phyloP scores from a whole-genome alignment of 441 rosid genomes.

The Erodium moschatum region DNA sequence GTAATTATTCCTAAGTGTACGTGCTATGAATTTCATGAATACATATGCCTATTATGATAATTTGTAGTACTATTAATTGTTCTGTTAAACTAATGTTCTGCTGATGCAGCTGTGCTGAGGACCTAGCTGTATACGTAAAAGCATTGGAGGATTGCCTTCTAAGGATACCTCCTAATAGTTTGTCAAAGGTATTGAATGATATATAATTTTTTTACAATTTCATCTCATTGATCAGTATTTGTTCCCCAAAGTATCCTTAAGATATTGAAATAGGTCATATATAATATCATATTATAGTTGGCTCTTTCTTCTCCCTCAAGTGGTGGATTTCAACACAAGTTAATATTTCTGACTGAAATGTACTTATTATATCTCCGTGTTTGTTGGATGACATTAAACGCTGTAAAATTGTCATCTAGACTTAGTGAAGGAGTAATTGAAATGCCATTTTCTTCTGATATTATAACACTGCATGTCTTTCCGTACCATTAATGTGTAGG shows the following conservation, averaged over 20 bases:
- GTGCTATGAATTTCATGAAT: background rate
- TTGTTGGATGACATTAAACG: background rate
- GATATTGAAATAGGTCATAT: background rate
- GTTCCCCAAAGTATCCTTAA: background rate
- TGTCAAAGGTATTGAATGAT: constrained; percentile 58
- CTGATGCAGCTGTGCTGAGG: constrained; percentile 53
- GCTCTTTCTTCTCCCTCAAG: constrained; percentile 1
- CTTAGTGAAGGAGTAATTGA: background rate
- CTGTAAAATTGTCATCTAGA: background rate
- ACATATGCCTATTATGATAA: constrained; percentile 5
- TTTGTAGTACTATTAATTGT: constrained; percentile 3
- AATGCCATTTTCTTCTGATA: background rate
- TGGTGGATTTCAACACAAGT: background rate
- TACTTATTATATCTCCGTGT: background rate
- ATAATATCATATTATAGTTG: background rate
- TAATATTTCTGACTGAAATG: too few relatives aligned
- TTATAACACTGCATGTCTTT: constrained; percentile 6
- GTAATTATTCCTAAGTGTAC: background rate
- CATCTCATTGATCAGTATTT: constrained; percentile 7
- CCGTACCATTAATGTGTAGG: constrained; percentile 33
- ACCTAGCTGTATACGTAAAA: constrained; percentile 57
- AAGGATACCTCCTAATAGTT: constrained; percentile 69
- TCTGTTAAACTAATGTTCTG: constrained; percentile 14
- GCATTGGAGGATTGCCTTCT: constrained; percentile 67
- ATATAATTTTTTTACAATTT: background rate